Base-by-base conservation (phyloP, 1,139 yeast genomes). In the Candida sp. region DNA sequence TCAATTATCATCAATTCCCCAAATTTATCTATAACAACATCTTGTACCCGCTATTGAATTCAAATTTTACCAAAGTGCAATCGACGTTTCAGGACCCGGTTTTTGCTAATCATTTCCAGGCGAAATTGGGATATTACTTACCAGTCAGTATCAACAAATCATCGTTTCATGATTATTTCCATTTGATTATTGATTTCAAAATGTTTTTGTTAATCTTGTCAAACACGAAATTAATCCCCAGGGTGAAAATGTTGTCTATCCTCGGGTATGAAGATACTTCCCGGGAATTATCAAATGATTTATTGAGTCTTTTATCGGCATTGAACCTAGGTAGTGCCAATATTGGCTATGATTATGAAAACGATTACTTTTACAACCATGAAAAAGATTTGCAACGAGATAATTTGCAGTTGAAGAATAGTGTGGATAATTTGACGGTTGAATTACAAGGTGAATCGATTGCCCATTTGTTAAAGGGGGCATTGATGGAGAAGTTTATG, bases 321-420 rank as follows among this genome's bases (percentile, higher is more conserved):
- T 51, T 69, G 36, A 55, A 58, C 4, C 53, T 68, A 40, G 70
- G 69, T 4, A 60, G 60, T 38, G 37, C 48, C 9, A 68, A 69
- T 2, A 51, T 68, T 6, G 62, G 63, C 5, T 69, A 63, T 46
- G 51, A 57, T 39, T 54, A 52, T 7, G 49, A 51, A 3, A 50
- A 49, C 3, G 65, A 63, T 34, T 44, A 47, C 4, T 68, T 66
- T 47, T 54, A 49, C 43, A 64, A 63, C 40, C 12, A 32, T 9
- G 36, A 19, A 11, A 21, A 34, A 9, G 15, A 27, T n/a, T n/a
- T 12, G 3, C 19, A 7, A n/a, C 22, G 42, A 5, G 36, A 22
- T 1, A 35, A n/a, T 23, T 44, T 52, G 27, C 52, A 48, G n/a
- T 41, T 49, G 22, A 51, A 46, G 29, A 42, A 45, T 7, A 47